Base-by-base conservation (phyloP, 768 basidiomycete genomes). In the Trametes villosa region DNA sequence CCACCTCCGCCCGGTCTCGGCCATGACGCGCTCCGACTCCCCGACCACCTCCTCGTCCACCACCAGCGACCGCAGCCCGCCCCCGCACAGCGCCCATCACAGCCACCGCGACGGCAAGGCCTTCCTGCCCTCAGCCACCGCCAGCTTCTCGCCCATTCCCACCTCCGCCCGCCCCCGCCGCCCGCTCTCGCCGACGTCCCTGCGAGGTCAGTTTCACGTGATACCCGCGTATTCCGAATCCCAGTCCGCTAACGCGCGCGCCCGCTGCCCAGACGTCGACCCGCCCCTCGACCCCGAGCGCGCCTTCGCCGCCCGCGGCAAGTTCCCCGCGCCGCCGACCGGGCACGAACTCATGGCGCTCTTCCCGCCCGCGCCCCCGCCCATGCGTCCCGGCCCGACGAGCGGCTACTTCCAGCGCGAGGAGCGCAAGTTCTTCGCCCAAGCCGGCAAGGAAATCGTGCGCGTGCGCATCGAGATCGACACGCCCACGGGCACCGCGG, bases 291-390 rank as follows among this genome's bases (percentile, higher is more conserved):
- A 80, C 40, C 56, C 31, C 15, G 62, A 41, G 20, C 76, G 79
- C 56, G 82, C 81, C 65, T 75, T 79, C 59, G 70, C 75, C 3
- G 74, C 81, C 3, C 78, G 86, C 58, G 62, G 62, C 34, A 86
- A 85, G 64, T 89, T 85, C 70, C 90, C 90, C 18, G 83, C 87
- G 1, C 91, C 91, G 1, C 87, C 89, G 5, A 90, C 88, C 0
- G 90, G 90, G 2, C 90, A 92, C 66, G 89, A 92, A 65, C 81
- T 92, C 66, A 92, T 92, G 91, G 88, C 88, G 15, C 83, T 92
- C 77, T 92, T 92, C 70, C 91, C 91, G 0, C 82, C 90, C 6
- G 77, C 85, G 4, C 81, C 88, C 17, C 90, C 90, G 45, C 83
- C 81, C 51, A 79, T 84, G 74, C 77, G 83, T 56, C 79, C 82